These are phyloP conservation scores for Sungouiella thailandica DNA, from an alignment of 805 yeast genomes.

Conservation along the genomic window DNA sequence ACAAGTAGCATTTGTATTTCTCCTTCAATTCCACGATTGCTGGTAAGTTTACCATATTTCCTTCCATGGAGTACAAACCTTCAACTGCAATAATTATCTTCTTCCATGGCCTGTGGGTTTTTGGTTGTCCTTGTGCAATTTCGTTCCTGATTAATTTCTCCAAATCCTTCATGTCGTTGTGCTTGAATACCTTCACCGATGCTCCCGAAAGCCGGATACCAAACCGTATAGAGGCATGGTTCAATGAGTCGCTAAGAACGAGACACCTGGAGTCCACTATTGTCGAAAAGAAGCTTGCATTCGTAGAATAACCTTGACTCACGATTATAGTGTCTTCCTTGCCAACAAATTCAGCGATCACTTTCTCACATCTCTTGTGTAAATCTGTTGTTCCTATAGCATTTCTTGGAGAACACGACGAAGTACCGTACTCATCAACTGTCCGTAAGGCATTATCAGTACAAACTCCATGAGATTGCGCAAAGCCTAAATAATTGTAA, in stretches of 20 bases:
- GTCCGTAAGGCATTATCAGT: conserved; percentile 68
- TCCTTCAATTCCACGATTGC: conserved; percentile 64
- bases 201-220: conserved; percentile 94
- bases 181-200: conserved; percentile 84
- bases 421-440: conserved; percentile 67
- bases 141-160: conserved; percentile 77
- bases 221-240: conserved; percentile 93
- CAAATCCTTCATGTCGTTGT: conserved; percentile 78
- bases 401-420: conserved; percentile 74
- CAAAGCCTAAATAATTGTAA: conserved; percentile 94
- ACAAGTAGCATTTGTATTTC: conserved; percentile 83
- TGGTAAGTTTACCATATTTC: conserved; percentile 83
- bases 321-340: conserved; percentile 83
- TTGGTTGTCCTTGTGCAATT: conserved; percentile 91
- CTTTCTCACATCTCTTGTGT: conserved; percentile 67
- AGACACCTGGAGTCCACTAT: conserved; percentile 83
- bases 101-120: conserved; percentile 94
- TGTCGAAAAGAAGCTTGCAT: conserved; percentile 80
- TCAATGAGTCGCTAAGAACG: conserved; percentile 88
- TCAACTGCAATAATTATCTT: conserved; percentile 82
- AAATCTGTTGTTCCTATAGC: conserved; percentile 71
- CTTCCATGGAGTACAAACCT: conserved; percentile 91
- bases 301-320: conserved; percentile 95
- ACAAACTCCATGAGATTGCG: conserved; percentile 89
- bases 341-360: conserved; percentile 82